phyloP scores from a whole-genome alignment of 768 basidiomycete species.

The Termitomyces titanicus region DNA sequence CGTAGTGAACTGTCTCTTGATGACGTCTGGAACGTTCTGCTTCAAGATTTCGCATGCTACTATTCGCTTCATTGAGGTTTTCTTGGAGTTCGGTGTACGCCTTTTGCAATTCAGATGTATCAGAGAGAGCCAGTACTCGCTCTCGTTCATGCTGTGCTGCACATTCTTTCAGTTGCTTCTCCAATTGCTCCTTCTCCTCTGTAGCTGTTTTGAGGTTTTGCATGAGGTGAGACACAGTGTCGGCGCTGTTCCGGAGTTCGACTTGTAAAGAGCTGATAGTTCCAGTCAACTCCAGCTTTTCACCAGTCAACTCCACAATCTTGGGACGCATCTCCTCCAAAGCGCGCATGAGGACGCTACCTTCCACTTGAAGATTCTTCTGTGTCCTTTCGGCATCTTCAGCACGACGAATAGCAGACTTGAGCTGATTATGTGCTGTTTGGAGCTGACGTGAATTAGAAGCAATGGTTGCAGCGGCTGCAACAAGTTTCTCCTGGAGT shows the following conservation, averaged over 20 bases:
- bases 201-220: slow-evolving; percentile 50
- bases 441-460: slow-evolving; percentile 55
- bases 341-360: slow-evolving; percentile 73
- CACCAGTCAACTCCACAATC: slow-evolving; percentile 75
- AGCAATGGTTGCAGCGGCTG: slow-evolving; percentile 51
- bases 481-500: slow-evolving; percentile 56
- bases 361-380: slow-evolving; percentile 72
- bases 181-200: slow-evolving; percentile 44
- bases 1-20: slow-evolving; percentile 48
- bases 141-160: slow-evolving; percentile 52
- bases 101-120: slow-evolving; percentile 55
- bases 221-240: slow-evolving; percentile 60
- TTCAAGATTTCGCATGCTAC: slow-evolving; percentile 57
- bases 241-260: slow-evolving; percentile 51
- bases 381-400: slow-evolving; percentile 73
- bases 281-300: slow-evolving; percentile 66
- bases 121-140: slow-evolving; percentile 41
- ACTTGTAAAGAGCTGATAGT: slow-evolving; percentile 55
- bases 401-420: slow-evolving; percentile 58
- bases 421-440: slow-evolving; percentile 62
- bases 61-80: slow-evolving; percentile 52
- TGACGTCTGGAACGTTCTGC: slow-evolving; percentile 58
- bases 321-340: slow-evolving; percentile 85
- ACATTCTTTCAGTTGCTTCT: slow-evolving; percentile 40
- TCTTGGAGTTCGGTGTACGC: slow-evolving; percentile 60